phyloP scores from a whole-genome alignment of 495 filamentous ascomycete genomes.

The Aspergillus baeticus region DNA sequence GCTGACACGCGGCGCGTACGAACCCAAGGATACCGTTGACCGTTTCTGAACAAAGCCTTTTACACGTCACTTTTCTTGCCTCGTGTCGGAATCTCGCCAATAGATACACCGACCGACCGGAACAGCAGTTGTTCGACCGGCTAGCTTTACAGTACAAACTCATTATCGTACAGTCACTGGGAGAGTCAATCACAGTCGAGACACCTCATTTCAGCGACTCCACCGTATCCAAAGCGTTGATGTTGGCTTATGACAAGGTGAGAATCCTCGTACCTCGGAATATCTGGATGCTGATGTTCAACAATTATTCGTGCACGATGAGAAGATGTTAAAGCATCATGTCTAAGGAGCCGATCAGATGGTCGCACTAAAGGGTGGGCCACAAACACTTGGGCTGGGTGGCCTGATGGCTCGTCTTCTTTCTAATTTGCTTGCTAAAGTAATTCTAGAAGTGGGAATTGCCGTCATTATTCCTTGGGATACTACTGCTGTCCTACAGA shows the following conservation, averaged over 20 bases:
- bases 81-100: neutral
- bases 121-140: neutral
- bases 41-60: neutral
- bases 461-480: slow-evolving; percentile 2
- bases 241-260: slow-evolving; percentile 29
- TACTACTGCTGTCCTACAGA: neutral
- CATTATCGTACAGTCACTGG: neutral
- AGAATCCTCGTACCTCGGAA: neutral
- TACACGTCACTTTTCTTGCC: slow-evolving; percentile 1
- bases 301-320: slow-evolving; percentile 18
- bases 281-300: neutral
- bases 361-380: slow-evolving; percentile 20
- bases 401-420: slow-evolving; percentile 21
- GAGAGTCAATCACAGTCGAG: neutral
- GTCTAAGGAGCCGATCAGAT: slow-evolving; percentile 21
- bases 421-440: slow-evolving; percentile 17
- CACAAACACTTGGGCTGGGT: slow-evolving; percentile 18
- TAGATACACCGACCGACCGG: neutral
- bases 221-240: slow-evolving; percentile 21
- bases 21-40: slow-evolving; percentile 3
- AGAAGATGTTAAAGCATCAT: slow-evolving; percentile 20
- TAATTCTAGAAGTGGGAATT: neutral
- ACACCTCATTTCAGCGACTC: slow-evolving; percentile 18
- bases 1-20: slow-evolving; percentile 26
- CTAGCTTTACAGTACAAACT: slow-evolving; percentile 10